Conservation (phyloP, 129 eudicot genomes). For the Saposhnikovia divaricata region DNA sequence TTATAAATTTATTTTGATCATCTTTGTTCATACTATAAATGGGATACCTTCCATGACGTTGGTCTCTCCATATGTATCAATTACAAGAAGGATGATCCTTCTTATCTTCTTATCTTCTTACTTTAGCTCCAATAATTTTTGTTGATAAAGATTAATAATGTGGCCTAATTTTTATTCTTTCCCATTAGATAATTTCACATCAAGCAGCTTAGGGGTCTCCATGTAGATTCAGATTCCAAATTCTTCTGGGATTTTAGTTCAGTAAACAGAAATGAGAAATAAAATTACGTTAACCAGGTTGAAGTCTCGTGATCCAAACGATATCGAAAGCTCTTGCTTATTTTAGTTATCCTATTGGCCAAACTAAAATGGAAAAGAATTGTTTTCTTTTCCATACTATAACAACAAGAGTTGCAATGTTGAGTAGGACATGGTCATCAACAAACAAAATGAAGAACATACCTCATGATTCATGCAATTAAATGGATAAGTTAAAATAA, state of each 20-base stretch:
- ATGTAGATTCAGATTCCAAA: background rate
- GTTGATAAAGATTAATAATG: background rate
- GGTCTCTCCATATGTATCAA: background rate
- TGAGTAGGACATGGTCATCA: background rate
- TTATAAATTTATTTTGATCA: background rate
- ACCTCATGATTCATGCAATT: background rate
- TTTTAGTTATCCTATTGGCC: background rate
- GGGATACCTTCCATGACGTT: background rate
- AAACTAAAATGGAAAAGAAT: background rate
- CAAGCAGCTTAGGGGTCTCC: background rate
- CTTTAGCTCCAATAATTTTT: background rate
- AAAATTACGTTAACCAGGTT: no score
- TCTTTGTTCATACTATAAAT: background rate
- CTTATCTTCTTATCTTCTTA: slow-evolving; percentile 5
- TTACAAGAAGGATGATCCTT: background rate
- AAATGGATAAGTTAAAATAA: background rate
- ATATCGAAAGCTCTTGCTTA: no score
- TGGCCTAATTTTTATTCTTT: background rate
- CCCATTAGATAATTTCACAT: background rate
- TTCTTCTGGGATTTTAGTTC: no score
- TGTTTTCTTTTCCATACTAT: background rate
- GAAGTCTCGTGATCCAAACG: no score
- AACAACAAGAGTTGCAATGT: background rate
- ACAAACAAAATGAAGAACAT: background rate
- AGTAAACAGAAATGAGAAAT: no score